These are phyloP conservation scores for Dipteronia sinensis DNA, from an alignment of 345 rosid genomes.

Conservation along the genomic window DNA sequence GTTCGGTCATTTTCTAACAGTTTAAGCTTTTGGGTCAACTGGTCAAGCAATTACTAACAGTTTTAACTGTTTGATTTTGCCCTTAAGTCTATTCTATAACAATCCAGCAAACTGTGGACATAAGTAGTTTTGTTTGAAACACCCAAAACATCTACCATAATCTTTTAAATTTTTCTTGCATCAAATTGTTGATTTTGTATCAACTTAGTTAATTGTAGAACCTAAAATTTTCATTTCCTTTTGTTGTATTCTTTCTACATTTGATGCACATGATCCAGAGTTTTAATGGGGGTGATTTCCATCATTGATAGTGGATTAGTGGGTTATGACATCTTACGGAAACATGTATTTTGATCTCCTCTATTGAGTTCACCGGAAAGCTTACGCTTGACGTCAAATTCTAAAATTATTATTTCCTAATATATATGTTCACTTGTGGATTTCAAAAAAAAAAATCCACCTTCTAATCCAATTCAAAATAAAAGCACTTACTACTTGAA, in stretches of 20 bases:
- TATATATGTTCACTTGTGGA: not conserved
- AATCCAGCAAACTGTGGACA: not conserved
- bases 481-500: not conserved
- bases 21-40: not conserved
- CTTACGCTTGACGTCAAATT: not conserved
- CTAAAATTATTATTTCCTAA: not conserved
- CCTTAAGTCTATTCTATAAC: not conserved
- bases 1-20: not conserved
- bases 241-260: not conserved
- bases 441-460: not conserved
- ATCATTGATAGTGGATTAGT: not conserved
- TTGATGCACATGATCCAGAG: not conserved
- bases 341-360: not conserved
- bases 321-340: not conserved
- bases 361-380: not conserved
- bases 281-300: not conserved
- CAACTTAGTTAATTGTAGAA: not conserved
- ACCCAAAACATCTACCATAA: not conserved
- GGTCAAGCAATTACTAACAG: not conserved
- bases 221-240: not conserved
- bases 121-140: not conserved
- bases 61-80: not conserved
- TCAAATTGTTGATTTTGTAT: not conserved
- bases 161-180: not conserved
- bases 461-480: not conserved